A percentile compares a stretch with the other conserved stretches of the same genome.
These are phyloP conservation scores for Rhizopogon sp. DNA, from an alignment of 768 basidiomycete genomes.

Conservation along the genomic window DNA sequence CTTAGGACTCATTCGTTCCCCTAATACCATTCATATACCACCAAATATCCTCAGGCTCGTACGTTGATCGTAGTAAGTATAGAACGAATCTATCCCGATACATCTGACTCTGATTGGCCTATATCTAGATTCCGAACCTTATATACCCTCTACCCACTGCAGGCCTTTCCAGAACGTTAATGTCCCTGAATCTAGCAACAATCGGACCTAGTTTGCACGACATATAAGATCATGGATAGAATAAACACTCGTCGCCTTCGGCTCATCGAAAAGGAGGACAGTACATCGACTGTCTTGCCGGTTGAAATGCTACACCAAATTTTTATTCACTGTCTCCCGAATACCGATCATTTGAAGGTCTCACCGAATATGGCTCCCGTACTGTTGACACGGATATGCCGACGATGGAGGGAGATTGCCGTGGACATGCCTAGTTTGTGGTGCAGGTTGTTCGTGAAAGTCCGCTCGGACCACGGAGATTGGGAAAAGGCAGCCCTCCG, in stretches of 20 bases:
- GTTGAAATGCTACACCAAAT: constrained; percentile 36
- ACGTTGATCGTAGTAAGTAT: no score
- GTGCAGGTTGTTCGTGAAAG: constrained; percentile 34
- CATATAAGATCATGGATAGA: not conserved
- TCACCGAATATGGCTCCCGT: constrained; percentile 17
- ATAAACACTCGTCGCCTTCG: no score
- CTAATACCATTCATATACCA: no score
- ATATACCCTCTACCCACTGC: no score
- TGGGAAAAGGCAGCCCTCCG: constrained; percentile 4
- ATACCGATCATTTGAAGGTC: constrained; percentile 20
- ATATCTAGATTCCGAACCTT: no score
- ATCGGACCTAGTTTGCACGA: constrained; percentile 5
- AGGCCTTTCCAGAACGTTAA: no score
- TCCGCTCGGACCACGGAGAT: not conserved
- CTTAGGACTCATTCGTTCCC: no score
- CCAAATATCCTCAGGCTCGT: no score
- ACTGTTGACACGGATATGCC: not conserved
- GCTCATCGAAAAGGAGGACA: no score
- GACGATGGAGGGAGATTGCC: not conserved
- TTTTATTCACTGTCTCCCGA: constrained; percentile 9
- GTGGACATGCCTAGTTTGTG: constrained; percentile 31
- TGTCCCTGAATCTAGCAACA: no score
- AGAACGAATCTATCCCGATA: no score
- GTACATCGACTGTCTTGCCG: constrained; percentile 34
- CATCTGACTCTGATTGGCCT: no score